Evolutionary conservation across 2,329 filamentous ascomycete genomes (phyloP).

Genomic region (Colletotrichum sp.): DNA sequence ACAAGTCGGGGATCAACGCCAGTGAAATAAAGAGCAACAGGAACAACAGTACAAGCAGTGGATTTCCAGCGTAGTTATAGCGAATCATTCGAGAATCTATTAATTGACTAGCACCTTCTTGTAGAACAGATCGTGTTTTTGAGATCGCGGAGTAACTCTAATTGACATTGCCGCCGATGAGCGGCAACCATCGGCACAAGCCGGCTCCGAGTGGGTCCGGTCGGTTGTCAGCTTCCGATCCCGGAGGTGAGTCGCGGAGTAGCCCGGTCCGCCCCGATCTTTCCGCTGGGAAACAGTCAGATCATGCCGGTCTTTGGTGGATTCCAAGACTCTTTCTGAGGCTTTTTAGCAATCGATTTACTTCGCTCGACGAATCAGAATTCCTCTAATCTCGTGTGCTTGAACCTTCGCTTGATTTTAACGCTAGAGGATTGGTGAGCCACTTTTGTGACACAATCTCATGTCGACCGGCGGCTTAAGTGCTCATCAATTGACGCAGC

Average conservation of each 20-base stretch:
- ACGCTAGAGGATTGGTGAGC: neutral
- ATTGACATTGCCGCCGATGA: neutral
- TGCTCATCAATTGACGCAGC: neutral
- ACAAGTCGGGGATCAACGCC: neutral
- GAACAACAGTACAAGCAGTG: neutral
- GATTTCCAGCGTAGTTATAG: neutral
- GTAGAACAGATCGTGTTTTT: neutral
- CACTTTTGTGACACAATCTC: neutral
- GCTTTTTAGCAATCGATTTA: neutral
- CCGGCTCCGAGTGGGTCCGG: neutral
- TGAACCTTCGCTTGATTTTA: neutral
- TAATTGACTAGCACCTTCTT: neutral
- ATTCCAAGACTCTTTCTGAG: neutral
- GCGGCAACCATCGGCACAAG: slow-evolving; percentile 11
- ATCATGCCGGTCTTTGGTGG: neutral
- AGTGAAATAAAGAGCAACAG: neutral
- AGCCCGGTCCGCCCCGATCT: neutral
- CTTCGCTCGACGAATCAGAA: neutral
- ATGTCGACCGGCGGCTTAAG: neutral
- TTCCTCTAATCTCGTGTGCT: neutral
- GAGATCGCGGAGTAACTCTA: neutral
- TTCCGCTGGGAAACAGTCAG: neutral
- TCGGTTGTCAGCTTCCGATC: neutral
- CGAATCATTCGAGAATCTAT: neutral
- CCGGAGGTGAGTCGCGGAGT: neutral